phyloP scores from a whole-genome alignment of 306 rosid species.

The Acacia acuminata region DNA sequence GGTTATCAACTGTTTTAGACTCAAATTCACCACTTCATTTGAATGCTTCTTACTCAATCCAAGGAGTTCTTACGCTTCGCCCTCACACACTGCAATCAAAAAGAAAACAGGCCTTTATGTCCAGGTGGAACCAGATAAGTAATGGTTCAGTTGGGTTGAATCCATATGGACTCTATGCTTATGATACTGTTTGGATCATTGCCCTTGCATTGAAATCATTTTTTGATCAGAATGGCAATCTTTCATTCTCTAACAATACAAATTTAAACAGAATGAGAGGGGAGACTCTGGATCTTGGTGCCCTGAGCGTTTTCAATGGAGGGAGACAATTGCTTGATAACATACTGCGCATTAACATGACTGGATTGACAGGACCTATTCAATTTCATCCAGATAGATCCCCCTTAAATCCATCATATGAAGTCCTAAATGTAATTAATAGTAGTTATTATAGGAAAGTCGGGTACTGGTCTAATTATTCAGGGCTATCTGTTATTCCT shows the following conservation, averaged over 20 bases:
- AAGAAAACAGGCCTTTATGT: neutral
- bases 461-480: neutral
- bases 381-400: neutral
- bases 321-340: neutral
- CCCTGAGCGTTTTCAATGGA: neutral
- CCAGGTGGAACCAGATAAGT: slow-evolving; percentile 3
- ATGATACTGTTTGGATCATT: slow-evolving; percentile 2
- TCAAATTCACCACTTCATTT: neutral
- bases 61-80: neutral
- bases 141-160: neutral
- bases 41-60: neutral
- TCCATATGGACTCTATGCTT: neutral
- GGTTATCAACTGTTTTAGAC: neutral
- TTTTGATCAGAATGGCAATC: neutral
- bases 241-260: neutral
- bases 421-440: neutral
- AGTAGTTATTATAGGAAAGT: neutral
- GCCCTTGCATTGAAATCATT: neutral
- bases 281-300: neutral
- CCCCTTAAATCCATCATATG: slow-evolving; percentile 2
- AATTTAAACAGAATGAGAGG: neutral
- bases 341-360: neutral
- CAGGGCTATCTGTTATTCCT: neutral
- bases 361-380: slow-evolving; percentile 4
- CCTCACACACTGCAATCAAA: neutral